Evolutionary conservation across 306 rosid species (phyloP).

Genomic region (Abrus precatorius): DNA sequence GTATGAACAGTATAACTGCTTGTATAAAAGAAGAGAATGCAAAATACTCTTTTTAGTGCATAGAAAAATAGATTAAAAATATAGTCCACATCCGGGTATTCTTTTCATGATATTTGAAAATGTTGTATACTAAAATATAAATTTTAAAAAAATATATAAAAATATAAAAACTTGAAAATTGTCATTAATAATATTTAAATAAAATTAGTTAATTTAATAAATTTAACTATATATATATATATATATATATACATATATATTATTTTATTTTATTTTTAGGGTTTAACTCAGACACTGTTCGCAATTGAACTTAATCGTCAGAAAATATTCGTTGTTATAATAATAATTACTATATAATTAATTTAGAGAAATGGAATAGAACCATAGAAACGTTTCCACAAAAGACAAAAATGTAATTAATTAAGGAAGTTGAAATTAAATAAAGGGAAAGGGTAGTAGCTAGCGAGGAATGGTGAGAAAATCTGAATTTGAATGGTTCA

Average conservation of each 20-base stretch:
- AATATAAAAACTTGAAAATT: too few relatives aligned
- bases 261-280: too few relatives aligned
- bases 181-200: too few relatives aligned
- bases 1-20: too few relatives aligned
- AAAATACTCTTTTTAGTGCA: not conserved
- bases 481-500: constrained; percentile 52
- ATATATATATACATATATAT: too few relatives aligned
- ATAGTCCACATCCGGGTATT: too few relatives aligned
- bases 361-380: not conserved
- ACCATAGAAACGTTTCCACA: not conserved
- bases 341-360: not conserved
- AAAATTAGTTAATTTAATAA: too few relatives aligned
- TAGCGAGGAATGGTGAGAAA: constrained; percentile 60
- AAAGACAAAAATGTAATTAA: not conserved
- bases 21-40: not conserved
- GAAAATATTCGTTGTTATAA: not conserved
- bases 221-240: too few relatives aligned
- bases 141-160: too few relatives aligned
- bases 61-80: not conserved
- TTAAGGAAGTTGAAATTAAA: not conserved
- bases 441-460: not conserved
- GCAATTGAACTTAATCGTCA: not conserved
- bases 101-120: too few relatives aligned
- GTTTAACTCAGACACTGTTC: not conserved
- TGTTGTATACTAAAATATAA: too few relatives aligned